Conservation (phyloP, 192 early-diverging fungal genomes). For the Coemansia sp. region DNA sequence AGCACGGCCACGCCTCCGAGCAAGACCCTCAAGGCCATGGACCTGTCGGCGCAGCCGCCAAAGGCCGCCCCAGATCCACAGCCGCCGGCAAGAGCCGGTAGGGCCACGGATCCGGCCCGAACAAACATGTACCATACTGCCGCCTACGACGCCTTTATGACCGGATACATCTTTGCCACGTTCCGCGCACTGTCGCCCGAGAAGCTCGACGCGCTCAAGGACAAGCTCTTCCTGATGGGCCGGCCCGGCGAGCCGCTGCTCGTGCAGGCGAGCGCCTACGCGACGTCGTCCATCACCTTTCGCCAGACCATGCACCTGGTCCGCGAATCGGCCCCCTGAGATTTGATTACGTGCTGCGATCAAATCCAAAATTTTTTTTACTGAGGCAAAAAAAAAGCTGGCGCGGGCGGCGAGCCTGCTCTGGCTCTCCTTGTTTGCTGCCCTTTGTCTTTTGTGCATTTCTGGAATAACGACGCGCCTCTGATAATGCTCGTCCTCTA, state of each 20-base stretch:
- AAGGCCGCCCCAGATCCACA: neutral
- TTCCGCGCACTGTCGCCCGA: constrained; percentile 41
- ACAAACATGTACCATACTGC: constrained; percentile 76
- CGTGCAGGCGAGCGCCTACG: constrained; percentile 26
- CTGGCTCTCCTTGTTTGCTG: no score
- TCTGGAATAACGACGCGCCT: no score
- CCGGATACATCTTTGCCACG: constrained; percentile 77
- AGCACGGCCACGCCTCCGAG: neutral
- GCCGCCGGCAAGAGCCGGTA: neutral
- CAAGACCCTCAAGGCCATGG: constrained; percentile 9
- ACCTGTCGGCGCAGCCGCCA: neutral
- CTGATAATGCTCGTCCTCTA: constrained; percentile 85
- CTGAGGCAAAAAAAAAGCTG: no score
- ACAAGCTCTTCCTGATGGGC: constrained; percentile 84
- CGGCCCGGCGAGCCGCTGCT: constrained; percentile 27
- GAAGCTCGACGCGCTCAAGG: constrained; percentile 50
- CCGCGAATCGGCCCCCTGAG: no score
- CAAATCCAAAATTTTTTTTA: constrained; percentile 28
- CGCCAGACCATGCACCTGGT: constrained; percentile 26
- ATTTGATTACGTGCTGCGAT: constrained; percentile 18
- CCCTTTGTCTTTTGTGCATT: neutral
- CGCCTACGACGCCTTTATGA: constrained; percentile 96
- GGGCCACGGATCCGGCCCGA: neutral
- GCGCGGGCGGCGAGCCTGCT: no score
- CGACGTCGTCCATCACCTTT: constrained; percentile 30